A percentile compares a stretch with the other conserved stretches of the same genome.
These are phyloP conservation scores for Blastobotrys arbuscula DNA, from an alignment of 1,139 yeast genomes.

Conservation along the genomic window DNA sequence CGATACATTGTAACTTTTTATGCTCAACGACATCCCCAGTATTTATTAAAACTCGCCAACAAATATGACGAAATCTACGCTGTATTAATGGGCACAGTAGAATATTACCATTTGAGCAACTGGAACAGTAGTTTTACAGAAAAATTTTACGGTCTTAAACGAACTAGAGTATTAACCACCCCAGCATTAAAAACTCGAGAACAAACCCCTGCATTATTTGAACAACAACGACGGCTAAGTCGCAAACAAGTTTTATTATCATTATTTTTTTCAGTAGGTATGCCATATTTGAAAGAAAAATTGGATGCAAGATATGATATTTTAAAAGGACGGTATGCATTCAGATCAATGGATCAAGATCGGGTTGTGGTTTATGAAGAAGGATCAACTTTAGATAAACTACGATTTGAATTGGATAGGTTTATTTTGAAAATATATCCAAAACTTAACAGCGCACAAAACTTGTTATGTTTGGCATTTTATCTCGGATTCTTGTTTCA, in stretches of 20 bases:
- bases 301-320: slow-evolving; percentile 60
- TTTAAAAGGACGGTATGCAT: slow-evolving; percentile 53
- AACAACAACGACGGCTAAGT: slow-evolving; percentile 51
- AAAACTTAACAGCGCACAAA: slow-evolving; percentile 42
- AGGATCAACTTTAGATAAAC: slow-evolving; percentile 21
- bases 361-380: slow-evolving; percentile 26
- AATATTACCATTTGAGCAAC: slow-evolving; percentile 60
- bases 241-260: slow-evolving; percentile 52
- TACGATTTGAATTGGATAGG: slow-evolving; percentile 34
- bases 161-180: slow-evolving; percentile 40
- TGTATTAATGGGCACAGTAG: slow-evolving; percentile 58
- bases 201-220: slow-evolving; percentile 45
- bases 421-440: slow-evolving; percentile 62
- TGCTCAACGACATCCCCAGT: slow-evolving; percentile 71
- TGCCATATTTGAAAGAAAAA: slow-evolving; percentile 66
- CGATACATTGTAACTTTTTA: slow-evolving; percentile 76
- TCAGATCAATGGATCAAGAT: slow-evolving; percentile 42
- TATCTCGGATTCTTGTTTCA: slow-evolving; percentile 68
- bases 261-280: slow-evolving; percentile 56
- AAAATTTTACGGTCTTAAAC: slow-evolving; percentile 82
- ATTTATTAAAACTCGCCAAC: slow-evolving; percentile 57
- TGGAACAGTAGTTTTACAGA: slow-evolving; percentile 91
- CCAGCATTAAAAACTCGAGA: slow-evolving; percentile 26
- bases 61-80: slow-evolving; percentile 73
- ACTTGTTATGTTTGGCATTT: slow-evolving; percentile 51